Evolutionary conservation across 2,329 filamentous ascomycete species (phyloP).

Genomic region (Pestalotiopsis sp.): DNA sequence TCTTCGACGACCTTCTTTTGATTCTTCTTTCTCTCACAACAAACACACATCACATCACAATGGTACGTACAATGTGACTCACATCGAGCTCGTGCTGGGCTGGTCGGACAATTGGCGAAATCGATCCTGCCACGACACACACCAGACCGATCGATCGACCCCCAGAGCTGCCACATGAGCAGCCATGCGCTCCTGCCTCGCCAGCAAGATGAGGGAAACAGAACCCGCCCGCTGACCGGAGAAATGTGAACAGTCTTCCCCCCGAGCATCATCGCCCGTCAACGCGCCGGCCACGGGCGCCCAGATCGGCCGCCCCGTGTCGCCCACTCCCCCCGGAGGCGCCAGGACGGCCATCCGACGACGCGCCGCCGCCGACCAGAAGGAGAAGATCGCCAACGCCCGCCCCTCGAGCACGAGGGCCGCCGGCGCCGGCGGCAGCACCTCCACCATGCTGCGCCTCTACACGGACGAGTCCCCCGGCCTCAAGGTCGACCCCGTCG

Average conservation of each 20-base stretch:
- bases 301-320: slow-evolving; percentile 76
- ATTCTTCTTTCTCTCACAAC: slow-evolving; percentile 5
- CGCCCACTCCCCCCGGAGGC: slow-evolving; percentile 87
- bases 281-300: slow-evolving; percentile 66
- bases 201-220: too few species aligned
- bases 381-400: slow-evolving; percentile 94
- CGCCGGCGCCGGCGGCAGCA: slow-evolving; percentile 92
- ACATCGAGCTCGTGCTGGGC: neutral
- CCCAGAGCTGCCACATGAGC: too few species aligned
- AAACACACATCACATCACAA: slow-evolving; percentile 16
- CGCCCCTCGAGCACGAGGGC: slow-evolving; percentile 90
- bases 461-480: slow-evolving; percentile 99
- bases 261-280: slow-evolving; percentile 62
- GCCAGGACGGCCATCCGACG: slow-evolving; percentile 94
- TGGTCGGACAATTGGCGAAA: neutral
- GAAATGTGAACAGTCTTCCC: slow-evolving; percentile 51
- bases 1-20: slow-evolving; percentile 21
- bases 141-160: neutral
- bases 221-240: neutral
- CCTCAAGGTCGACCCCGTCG: slow-evolving; percentile 95
- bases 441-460: slow-evolving; percentile 98
- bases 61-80: slow-evolving; percentile 19
- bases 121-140: neutral
- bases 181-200: too few species aligned
- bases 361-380: slow-evolving; percentile 94